Percentiles rank a stretch among this genome's conserved stretches.
Conservation (phyloP, 805 yeast genomes). For the Ogataea zsoltii region DNA sequence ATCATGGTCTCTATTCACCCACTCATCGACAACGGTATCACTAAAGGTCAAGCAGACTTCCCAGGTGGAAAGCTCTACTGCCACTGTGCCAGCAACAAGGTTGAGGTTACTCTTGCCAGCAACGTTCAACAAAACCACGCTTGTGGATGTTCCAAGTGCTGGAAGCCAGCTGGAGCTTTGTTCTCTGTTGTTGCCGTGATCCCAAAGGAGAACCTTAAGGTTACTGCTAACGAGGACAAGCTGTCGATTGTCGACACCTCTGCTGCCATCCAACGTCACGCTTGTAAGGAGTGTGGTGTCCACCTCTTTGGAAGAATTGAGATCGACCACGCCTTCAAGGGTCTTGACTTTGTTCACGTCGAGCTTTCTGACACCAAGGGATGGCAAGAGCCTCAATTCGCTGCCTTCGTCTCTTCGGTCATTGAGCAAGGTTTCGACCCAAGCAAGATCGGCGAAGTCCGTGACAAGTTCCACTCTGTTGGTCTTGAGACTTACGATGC, state of each 20-base stretch:
- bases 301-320: conserved; percentile 13
- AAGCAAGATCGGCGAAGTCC: conserved; percentile 12
- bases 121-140: conserved; percentile 14
- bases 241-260: conserved; percentile 7
- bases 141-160: conserved; percentile 15
- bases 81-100: conserved; percentile 10
- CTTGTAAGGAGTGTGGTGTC: conserved; percentile 12
- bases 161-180: conserved; percentile 11
- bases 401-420: conserved; percentile 13
- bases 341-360: conserved; percentile 13
- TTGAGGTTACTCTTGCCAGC: conserved; percentile 11
- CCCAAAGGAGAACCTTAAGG: conserved; percentile 12
- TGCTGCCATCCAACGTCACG: conserved; percentile 14
- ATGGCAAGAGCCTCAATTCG: conserved; percentile 15
- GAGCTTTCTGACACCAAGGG: conserved; percentile 12
- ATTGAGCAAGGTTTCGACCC: conserved; percentile 16
- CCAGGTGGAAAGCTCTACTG: conserved; percentile 13
- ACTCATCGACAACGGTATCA: conserved; percentile 10
- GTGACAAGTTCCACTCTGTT: conserved; percentile 13
- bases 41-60: conserved; percentile 11
- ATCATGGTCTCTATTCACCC: conserved; percentile 10
- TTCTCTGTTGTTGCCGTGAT: conserved; percentile 13
- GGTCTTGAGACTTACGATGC: conserved; percentile 12
- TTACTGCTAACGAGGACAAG: conserved; percentile 11
- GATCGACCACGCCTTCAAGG: conserved; percentile 12